Base-by-base conservation (phyloP, 768 basidiomycete species). In the Tulasnella sp. region DNA sequence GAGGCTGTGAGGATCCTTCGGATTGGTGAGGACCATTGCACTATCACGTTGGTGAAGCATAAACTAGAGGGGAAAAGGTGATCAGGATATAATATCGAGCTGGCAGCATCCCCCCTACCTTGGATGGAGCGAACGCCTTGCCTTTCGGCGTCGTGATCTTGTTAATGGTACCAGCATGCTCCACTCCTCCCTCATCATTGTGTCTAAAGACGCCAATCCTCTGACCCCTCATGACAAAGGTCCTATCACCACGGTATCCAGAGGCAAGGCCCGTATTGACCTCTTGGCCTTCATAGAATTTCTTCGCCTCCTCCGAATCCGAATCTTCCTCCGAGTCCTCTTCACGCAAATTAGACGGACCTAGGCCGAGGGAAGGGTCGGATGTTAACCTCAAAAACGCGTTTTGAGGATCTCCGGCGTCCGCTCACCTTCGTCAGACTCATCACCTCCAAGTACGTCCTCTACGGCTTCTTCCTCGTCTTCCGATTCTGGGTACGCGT, bases 21-120 rank as follows among this genome's bases (percentile, higher is more conserved):
- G 90, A 81, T 97, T 92, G 89, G 93, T 93, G 75, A 99, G 82
- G 74, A 99, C 85, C 96, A 99, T 96, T 84, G 94, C 94, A 64
- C 89, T 88, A 83, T 99, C 97, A 89, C 96, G 94, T 79, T 97
- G 93, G 81, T 98, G 96, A 40, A 98, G 84, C 96, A 98, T 97
- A 80, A 97, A 90, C 95, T 97, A 81, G 19, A 52, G 45, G 42
- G 34, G 68, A 73, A 68, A n/a, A 29, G 12, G 49, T 79, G 77
- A 2, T 79, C 68, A 38, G 37, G 11, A 45, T 4, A 40, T n/a
- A 72, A 40, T 4, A 64, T 36, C 37, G 39, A 73, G 8, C 84
- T 85, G 25, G 1, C 6, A 22, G 2, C 22, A 5, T 1, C 22
- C 8, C 5, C 25, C 29, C 3, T 80, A 94, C 96, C 85, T 97